Evolutionary conservation across 1,284 basidiomycete species (phyloP).

Genomic region (Puccinia hordei): DNA sequence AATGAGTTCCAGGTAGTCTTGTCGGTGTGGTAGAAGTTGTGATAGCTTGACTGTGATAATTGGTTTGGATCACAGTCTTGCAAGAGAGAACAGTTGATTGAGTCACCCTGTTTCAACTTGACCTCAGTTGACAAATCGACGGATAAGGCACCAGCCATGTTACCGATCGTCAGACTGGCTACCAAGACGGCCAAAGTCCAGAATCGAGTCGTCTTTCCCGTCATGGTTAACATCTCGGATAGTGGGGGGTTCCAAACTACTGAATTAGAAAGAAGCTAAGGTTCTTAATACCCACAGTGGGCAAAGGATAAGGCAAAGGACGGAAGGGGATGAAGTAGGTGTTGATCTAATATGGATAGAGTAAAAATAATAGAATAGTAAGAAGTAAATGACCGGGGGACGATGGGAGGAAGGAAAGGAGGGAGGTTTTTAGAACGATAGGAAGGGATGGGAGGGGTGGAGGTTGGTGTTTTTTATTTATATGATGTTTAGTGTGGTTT

Average conservation of each 20-base stretch:
- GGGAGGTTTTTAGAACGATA: constrained; percentile 21
- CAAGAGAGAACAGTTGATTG: background rate
- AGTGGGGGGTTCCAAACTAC: too few species aligned
- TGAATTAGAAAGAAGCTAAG: too few species aligned
- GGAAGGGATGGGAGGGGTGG: background rate
- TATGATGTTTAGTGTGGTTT: background rate
- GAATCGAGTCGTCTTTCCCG: background rate
- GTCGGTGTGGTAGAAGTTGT: background rate
- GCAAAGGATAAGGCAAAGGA: too few species aligned
- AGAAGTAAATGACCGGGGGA: background rate
- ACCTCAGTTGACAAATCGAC: background rate
- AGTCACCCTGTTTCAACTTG: background rate
- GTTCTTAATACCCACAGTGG: too few species aligned
- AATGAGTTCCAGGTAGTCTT: constrained; percentile 1
- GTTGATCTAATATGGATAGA: too few species aligned
- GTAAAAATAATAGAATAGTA: too few species aligned
- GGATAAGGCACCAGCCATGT: background rate
- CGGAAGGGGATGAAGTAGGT: too few species aligned
- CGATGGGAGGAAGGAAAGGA: background rate
- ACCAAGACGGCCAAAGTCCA: background rate
- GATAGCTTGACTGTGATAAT: background rate
- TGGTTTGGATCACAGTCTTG: background rate
- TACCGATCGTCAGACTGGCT: background rate
- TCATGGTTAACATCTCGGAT: background rate
- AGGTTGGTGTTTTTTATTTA: background rate